These are phyloP conservation scores for Dimocarpus longan DNA, from an alignment of 345 rosid species.

Conservation along the genomic window DNA sequence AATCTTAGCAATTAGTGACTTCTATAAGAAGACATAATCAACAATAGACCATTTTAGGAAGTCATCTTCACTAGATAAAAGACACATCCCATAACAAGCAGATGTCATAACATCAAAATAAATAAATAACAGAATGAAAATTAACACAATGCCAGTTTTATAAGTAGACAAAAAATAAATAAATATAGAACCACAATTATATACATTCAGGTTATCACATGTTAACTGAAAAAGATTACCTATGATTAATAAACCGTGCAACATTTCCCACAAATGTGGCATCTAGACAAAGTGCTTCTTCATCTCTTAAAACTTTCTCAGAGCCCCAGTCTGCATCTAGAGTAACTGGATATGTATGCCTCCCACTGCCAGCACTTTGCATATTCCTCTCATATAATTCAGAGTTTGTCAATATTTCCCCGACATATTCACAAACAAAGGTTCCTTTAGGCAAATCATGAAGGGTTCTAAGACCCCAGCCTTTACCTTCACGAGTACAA, in stretches of 20 bases:
- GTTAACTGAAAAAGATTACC: slow-evolving; percentile 43
- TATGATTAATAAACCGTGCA: slow-evolving; percentile 91
- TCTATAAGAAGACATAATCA: neutral
- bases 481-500: slow-evolving; percentile 68
- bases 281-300: slow-evolving; percentile 88
- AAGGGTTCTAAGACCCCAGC: slow-evolving; percentile 87
- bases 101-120: neutral
- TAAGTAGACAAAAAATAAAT: neutral
- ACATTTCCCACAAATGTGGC: slow-evolving; percentile 76
- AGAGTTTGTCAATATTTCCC: slow-evolving; percentile 76
- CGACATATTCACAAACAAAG: slow-evolving; percentile 81
- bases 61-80: neutral
- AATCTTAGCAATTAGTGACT: neutral
- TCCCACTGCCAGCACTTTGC: slow-evolving; percentile 38
- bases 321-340: slow-evolving; percentile 88
- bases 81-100: neutral
- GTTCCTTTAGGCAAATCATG: slow-evolving; percentile 88
- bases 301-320: slow-evolving; percentile 58
- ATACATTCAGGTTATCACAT: neutral
- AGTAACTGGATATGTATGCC: slow-evolving; percentile 61
- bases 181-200: no score
- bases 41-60: neutral
- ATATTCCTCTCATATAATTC: slow-evolving; percentile 65
- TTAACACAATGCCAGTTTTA: neutral
- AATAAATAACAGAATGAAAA: neutral